These are phyloP conservation scores for Fomitopsis serialis DNA, from an alignment of 768 basidiomycete species.

Conservation along the genomic window DNA sequence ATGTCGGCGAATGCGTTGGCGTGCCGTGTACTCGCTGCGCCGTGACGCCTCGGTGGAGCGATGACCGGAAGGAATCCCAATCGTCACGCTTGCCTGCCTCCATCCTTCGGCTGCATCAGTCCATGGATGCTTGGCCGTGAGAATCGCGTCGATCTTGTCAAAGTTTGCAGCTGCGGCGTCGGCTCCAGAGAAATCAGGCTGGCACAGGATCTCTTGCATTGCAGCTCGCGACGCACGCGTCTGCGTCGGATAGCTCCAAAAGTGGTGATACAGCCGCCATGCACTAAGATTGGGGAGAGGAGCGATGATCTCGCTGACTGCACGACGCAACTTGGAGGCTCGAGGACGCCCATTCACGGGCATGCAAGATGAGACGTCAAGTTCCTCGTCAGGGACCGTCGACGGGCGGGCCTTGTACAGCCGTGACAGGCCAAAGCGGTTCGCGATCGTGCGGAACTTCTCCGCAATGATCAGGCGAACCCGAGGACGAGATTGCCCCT, in stretches of 20 bases:
- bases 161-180: conserved; percentile 1
- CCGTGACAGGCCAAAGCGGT: conserved; percentile 6
- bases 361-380: not conserved
- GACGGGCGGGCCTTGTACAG: conserved; percentile 5
- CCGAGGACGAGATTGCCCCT: no score
- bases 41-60: conserved; percentile 2
- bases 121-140: not conserved
- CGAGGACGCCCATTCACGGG: not conserved
- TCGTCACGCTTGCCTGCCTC: conserved; percentile 2
- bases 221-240: conserved; percentile 1
- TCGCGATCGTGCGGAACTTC: not conserved
- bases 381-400: not conserved
- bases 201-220: conserved; percentile 1
- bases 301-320: conserved; percentile 3
- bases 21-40: not conserved
- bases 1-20: not conserved
- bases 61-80: conserved; percentile 3
- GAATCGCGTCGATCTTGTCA: not conserved
- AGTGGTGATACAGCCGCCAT: conserved; percentile 19
- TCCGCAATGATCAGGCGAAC: not conserved
- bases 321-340: not conserved
- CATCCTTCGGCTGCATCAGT: conserved; percentile 2
- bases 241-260: conserved; percentile 9
- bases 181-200: not conserved
- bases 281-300: conserved; percentile 5